Base-by-base conservation (phyloP, 108 stramenopile species). In the Cyclotella atomus region DNA sequence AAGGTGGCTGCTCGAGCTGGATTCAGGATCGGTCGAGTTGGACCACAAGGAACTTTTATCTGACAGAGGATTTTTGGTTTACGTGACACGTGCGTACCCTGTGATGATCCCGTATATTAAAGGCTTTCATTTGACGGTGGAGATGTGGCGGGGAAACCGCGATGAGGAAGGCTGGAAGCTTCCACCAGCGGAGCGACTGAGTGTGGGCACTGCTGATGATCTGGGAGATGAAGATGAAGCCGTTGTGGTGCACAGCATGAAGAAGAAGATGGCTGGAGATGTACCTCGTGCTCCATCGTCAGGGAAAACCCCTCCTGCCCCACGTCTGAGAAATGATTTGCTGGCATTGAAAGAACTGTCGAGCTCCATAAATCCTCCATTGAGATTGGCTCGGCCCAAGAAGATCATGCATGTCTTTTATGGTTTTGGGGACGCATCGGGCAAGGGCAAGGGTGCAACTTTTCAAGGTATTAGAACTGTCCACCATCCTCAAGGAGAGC, bases 101-200 rank as follows among this genome's bases (percentile, higher is more conserved):
- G n/a, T n/a, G n/a, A n/a, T n/a, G n/a, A n/a, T n/a, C n/a, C n/a
- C n/a, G n/a, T n/a, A n/a, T n/a, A n/a, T n/a, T n/a, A n/a, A n/a
- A 27, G 70, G 70, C 0, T 71, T 71, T 36, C 70, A 71, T 16
- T 25, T 71, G n/a, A 33, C 60, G 12, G 0, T 43, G 0, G 70
- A 71, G 12, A 34, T 55, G 23, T 77, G 76, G 68, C 46, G 32
- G 0, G 60, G 36, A 0, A 43, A 43, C 6, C 47, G 73, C 2
- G 65, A 74, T 56, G 33, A 12, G 7, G 50, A 64, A 35, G 52
- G 73, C 5, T 67, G 73, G 73, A 71, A 63, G 46, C n/a, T 71
- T 43, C 55, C 21, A 0, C 36, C 45, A 9, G 44, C 2, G 15
- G 2, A 8, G 36, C 27, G 41, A 16, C 27, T 21, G 2, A 0